These are phyloP conservation scores for Cystobasidiaceae sp. DNA, from an alignment of 1,284 basidiomycete genomes.

Conservation along the genomic window DNA sequence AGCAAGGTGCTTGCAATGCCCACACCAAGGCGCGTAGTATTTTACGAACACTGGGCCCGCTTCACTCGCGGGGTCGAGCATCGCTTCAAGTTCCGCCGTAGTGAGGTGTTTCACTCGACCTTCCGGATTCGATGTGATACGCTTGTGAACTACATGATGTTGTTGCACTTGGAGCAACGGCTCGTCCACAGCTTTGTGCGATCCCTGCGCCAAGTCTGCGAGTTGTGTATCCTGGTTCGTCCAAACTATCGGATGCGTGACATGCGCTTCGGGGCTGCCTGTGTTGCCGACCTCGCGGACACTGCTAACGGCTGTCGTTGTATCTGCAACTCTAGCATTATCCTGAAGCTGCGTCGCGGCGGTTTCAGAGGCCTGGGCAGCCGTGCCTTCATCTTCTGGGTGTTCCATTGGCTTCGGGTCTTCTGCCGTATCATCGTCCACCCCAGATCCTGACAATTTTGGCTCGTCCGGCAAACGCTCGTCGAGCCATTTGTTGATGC, in stretches of 20 bases:
- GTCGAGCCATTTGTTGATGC: constrained; percentile 55
- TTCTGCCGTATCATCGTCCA: constrained; percentile 16
- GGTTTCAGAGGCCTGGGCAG: background rate
- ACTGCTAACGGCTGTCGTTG: background rate
- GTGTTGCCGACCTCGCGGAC: too few species aligned
- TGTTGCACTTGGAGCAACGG: constrained; percentile 19
- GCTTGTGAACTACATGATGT: background rate
- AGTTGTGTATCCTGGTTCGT: background rate
- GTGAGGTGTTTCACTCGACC: constrained; percentile 33
- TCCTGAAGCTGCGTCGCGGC: background rate
- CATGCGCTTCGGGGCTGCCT: background rate
- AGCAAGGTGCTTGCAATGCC: constrained; percentile 77
- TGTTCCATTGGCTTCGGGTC: background rate
- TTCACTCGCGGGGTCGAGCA: constrained; percentile 23
- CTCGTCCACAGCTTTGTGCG: background rate
- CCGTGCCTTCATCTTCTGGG: background rate
- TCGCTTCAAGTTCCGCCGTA: constrained; percentile 20
- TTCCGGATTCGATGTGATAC: constrained; percentile 33
- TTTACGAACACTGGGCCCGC: constrained; percentile 71
- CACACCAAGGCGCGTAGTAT: constrained; percentile 60
- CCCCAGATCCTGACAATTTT: background rate
- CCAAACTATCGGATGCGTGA: background rate
- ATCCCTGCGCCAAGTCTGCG: background rate
- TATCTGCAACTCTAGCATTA: background rate
- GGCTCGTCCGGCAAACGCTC: constrained; percentile 42